phyloP scores from a whole-genome alignment of 257 asterid species.

The Solanum sitiens region DNA sequence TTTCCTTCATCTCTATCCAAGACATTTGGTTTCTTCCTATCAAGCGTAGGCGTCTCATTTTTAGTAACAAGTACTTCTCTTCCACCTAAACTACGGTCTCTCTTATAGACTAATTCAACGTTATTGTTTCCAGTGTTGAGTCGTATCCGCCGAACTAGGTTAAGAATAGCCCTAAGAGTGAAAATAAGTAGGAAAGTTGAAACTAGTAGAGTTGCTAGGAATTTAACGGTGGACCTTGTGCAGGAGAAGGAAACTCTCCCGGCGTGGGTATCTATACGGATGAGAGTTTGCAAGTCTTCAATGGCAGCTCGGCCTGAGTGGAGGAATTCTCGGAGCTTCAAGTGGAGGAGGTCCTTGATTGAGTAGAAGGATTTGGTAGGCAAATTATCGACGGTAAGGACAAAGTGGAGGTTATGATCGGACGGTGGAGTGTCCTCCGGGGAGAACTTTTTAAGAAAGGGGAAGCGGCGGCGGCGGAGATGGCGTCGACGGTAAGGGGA shows the following conservation, averaged over 20 bases:
- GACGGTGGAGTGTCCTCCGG: conserved; percentile 16
- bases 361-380: conserved; percentile 35
- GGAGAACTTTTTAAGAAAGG: conserved; percentile 42
- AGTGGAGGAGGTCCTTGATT: conserved; percentile 19
- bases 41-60: conserved; percentile 12
- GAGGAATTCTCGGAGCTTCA: conserved; percentile 26
- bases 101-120: conserved; percentile 47
- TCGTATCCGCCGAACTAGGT: not conserved
- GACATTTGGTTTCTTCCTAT: conserved; percentile 8
- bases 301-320: conserved; percentile 43
- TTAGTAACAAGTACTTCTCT: conserved; percentile 74
- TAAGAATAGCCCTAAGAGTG: conserved; percentile 33
- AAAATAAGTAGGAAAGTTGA: conserved; percentile 33
- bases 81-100: conserved; percentile 95
- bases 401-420: conserved; percentile 52
- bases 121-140: not conserved
- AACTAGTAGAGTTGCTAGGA: conserved; percentile 25
- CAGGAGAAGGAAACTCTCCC: conserved; percentile 54
- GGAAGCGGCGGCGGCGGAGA: conserved; percentile 59
- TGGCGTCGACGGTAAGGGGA: conserved; percentile 39
- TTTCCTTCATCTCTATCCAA: not conserved
- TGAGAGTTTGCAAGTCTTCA: conserved; percentile 52
- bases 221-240: conserved; percentile 62
- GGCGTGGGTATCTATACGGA: conserved; percentile 26
- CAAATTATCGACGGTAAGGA: conserved; percentile 19